These are phyloP conservation scores for Cocos nucifera DNA, from an alignment of 176 grass and related monocot genomes.

Conservation along the genomic window DNA sequence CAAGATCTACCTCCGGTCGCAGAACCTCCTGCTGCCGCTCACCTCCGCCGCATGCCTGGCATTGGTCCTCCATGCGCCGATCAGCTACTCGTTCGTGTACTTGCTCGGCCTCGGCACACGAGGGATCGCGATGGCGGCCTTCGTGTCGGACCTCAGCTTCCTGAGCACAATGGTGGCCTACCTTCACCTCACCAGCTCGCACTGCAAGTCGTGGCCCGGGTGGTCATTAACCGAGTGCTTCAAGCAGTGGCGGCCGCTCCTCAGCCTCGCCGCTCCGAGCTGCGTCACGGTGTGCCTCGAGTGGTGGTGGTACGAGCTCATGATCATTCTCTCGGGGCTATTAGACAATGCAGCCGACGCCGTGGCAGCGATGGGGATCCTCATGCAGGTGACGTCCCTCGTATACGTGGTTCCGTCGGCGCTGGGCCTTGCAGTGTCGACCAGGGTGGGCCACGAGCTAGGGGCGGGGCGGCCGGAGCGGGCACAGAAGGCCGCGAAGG, in stretches of 20 bases:
- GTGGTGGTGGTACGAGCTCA: constrained; percentile 99
- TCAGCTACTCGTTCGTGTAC: constrained; percentile 54
- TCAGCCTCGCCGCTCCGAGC: constrained; percentile 38
- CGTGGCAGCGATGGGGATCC: constrained; percentile 68
- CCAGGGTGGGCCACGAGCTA: constrained; percentile 68
- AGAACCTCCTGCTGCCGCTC: constrained; percentile 64
- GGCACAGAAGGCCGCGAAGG: constrained; percentile 37
- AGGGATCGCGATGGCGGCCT: too few species aligned
- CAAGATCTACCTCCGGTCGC: constrained; percentile 66
- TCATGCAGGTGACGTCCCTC: constrained; percentile 87
- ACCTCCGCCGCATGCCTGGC: constrained; percentile 43
- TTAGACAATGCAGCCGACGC: constrained; percentile 54
- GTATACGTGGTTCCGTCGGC: constrained; percentile 86
- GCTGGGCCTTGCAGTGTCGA: constrained; percentile 69
- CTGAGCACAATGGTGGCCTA: too few species aligned
- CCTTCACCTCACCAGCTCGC: too few species aligned
- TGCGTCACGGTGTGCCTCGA: constrained; percentile 84
- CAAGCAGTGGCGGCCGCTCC: too few species aligned
- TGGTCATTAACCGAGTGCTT: too few species aligned
- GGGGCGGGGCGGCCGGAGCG: constrained; percentile 49
- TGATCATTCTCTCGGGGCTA: constrained; percentile 76
- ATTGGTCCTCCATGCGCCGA: constrained; percentile 51
- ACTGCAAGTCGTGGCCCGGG: too few species aligned
- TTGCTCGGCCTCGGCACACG: constrained; percentile 30
- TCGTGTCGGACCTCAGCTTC: too few species aligned